A percentile compares a stretch with the other conserved stretches of the same genome.
Evolutionary conservation across 495 filamentous ascomycete species (phyloP).

Genomic region (Tuber aestivum): DNA sequence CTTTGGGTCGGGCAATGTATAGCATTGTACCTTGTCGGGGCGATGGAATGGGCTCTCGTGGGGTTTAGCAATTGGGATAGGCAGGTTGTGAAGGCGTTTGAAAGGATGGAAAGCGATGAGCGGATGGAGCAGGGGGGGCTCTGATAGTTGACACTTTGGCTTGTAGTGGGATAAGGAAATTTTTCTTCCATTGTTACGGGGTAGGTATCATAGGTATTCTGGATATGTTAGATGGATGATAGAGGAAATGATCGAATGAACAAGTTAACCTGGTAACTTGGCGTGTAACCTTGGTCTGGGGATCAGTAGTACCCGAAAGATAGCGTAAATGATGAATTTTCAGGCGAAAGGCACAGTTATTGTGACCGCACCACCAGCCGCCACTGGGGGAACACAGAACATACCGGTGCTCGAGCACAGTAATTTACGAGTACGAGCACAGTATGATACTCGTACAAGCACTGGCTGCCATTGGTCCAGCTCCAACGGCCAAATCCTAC

Average conservation of each 20-base stretch:
- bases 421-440: too few relatives aligned
- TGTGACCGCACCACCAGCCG: background rate
- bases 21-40: conserved; percentile 76
- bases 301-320: background rate
- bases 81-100: conserved; percentile 70
- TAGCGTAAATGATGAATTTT: background rate
- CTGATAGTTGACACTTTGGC: background rate
- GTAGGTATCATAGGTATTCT: background rate
- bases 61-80: conserved; percentile 69
- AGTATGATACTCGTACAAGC: too few relatives aligned
- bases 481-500: background rate
- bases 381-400: background rate
- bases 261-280: background rate
- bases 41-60: conserved; percentile 75
- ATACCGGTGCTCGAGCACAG: background rate
- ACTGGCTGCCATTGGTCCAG: too few relatives aligned
- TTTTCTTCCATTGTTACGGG: conserved; percentile 8
- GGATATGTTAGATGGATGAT: background rate
- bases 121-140: conserved; percentile 46
- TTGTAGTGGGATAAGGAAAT: conserved; percentile 15
- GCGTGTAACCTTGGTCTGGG: background rate
- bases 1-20: conserved; percentile 89
- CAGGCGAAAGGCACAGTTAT: background rate
- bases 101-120: conserved; percentile 63
- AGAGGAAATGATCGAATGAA: background rate